These are phyloP conservation scores for Liriodendron chinense DNA, from an alignment of 164 flowering plant species.

Conservation along the genomic window DNA sequence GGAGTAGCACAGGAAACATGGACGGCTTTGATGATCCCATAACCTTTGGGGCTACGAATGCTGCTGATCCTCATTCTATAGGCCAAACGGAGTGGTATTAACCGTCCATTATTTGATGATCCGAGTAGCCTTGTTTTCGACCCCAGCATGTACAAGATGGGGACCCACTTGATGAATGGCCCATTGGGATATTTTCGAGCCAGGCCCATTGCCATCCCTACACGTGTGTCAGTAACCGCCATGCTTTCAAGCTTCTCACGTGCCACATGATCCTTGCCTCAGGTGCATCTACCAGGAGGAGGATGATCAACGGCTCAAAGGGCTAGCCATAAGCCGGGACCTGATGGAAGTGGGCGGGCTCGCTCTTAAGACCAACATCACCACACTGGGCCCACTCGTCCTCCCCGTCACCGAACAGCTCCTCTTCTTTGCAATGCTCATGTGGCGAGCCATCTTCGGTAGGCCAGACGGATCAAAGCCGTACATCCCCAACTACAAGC, in stretches of 20 bases:
- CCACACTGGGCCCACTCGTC: conserved; percentile 86
- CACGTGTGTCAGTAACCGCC: no score
- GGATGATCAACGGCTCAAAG: conserved; percentile 64
- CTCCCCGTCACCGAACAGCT: conserved; percentile 90
- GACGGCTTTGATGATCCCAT: no score
- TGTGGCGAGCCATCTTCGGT: conserved; percentile 36
- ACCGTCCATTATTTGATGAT: no score
- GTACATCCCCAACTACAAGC: conserved; percentile 94
- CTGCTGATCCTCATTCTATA: no score
- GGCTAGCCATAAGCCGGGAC: conserved; percentile 61
- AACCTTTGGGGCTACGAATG: no score
- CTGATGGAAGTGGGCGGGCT: conserved; percentile 83
- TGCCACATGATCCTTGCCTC: background rate
- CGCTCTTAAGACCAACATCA: conserved; percentile 90
- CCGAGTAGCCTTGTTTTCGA: no score
- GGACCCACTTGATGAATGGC: no score
- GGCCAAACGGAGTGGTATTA: no score
- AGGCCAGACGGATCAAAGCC: background rate
- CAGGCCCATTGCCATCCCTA: no score
- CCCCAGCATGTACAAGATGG: no score
- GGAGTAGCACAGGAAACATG: no score
- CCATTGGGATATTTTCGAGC: no score
- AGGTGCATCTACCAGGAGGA: conserved; percentile 88
- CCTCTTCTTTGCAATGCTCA: conserved; percentile 58
- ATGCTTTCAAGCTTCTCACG: background rate